Conservation (phyloP, 1,284 basidiomycete genomes). For the Moniliella sp. region DNA sequence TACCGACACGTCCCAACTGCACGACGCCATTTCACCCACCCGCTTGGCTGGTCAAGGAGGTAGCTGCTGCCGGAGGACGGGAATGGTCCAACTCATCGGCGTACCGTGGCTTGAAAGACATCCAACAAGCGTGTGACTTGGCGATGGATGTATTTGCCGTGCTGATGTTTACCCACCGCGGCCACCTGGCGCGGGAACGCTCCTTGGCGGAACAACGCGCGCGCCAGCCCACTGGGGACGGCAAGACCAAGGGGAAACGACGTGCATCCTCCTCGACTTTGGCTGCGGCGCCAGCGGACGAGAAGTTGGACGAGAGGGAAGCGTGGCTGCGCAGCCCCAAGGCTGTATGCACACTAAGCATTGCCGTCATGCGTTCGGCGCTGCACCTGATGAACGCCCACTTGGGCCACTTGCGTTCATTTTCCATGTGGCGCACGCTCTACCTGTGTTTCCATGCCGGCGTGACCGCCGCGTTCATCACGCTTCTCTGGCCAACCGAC, state of each 20-base stretch:
- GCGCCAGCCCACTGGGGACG: too few relatives aligned
- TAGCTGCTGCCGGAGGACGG: neutral
- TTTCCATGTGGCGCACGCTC: neutral
- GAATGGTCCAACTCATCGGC: neutral
- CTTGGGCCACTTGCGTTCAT: neutral
- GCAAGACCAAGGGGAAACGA: too few relatives aligned
- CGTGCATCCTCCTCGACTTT: too few relatives aligned
- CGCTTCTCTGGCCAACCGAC: too few relatives aligned
- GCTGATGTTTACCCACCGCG: neutral
- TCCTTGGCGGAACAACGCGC: neutral
- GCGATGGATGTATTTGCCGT: neutral
- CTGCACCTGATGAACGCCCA: neutral
- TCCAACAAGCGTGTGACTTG: neutral
- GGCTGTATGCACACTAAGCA: neutral
- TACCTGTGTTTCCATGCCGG: neutral
- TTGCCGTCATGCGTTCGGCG: neutral
- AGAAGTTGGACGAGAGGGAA: too few relatives aligned
- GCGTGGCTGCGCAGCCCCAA: neutral
- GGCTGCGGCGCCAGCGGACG: too few relatives aligned
- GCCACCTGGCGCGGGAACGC: too few relatives aligned
- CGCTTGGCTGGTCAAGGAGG: neutral
- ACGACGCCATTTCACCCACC: neutral
- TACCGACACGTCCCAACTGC: neutral
- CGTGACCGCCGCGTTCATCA: too few relatives aligned
- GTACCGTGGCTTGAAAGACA: neutral